Base-by-base conservation (phyloP, 1,284 basidiomycete genomes). In the Golubevia sp. region DNA sequence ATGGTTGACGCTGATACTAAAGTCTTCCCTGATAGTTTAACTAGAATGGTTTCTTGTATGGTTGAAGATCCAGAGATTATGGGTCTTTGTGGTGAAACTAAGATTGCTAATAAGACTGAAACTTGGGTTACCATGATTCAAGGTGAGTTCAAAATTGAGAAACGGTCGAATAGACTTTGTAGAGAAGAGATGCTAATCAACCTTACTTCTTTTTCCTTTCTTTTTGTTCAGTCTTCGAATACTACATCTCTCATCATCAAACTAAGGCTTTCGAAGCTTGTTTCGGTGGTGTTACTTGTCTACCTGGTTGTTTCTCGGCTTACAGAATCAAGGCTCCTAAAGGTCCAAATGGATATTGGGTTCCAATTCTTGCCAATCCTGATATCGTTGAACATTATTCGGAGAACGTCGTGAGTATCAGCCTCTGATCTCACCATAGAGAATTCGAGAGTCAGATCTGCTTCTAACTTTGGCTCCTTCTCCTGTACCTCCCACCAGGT, bases 191-290 rank as follows among this genome's bases (percentile, higher is more conserved):
- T n/a, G n/a, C n/a, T n/a, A n/a, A n/a, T n/a, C n/a, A n/a, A n/a
- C n/a, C n/a, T n/a, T n/a, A n/a, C n/a, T n/a, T n/a, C n/a, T n/a
- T n/a, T n/a, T n/a, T n/a, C n/a, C 49, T 26, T 18, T 50, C 11
- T 24, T 21, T 20, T 44, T 26, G 26, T 13, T 1, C 62, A 79
- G 84, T 85, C 91, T 98, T 98, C 84, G 96, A 98, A 85, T 99
- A 99, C 86, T 98, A 98, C 87, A 97, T 98, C 85, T 98, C 96
- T 15, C 96, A 99, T 83, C 97, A 99, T 85, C 89, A 94, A 88
- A 97, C 85, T 75, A 82, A 86, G 73, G 84, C 85, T 2, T 86
- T 84, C 71, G 85, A 85, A 69, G 77, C 85, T 2, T 84, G 80
- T 84, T 85, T 74, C 58, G 85, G 85, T 59, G 84, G 85, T 73